Percentiles rank a stretch among this genome's conserved stretches.
These are phyloP conservation scores for Tetrapisispora iriomotensis DNA, from an alignment of 805 yeast genomes.

Conservation along the genomic window DNA sequence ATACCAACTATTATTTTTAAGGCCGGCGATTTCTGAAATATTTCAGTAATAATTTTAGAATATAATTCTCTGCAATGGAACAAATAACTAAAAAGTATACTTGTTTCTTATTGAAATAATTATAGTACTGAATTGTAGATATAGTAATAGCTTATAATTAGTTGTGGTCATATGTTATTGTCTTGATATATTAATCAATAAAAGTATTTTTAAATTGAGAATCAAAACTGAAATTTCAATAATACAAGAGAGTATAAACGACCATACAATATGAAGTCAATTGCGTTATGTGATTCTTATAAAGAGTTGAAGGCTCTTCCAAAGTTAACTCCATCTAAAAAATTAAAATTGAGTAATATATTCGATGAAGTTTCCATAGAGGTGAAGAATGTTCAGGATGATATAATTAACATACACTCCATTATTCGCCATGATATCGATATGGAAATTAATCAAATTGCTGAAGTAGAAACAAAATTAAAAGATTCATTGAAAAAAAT, in stretches of 20 bases:
- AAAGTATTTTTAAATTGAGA: background rate
- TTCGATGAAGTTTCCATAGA: constrained; percentile 17
- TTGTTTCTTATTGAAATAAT: no score
- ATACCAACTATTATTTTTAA: no score
- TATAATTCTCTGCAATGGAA: no score
- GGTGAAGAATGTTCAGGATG: constrained; percentile 15
- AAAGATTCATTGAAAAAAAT: constrained; percentile 17
- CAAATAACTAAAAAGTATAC: no score
- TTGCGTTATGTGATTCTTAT: constrained; percentile 7
- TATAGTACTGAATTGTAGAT: no score
- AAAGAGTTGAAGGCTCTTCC: constrained; percentile 13
- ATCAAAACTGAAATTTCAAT: background rate
- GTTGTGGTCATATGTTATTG: no score
- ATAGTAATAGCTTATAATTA: no score
- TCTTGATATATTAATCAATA: no score
- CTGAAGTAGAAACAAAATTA: constrained; percentile 15
- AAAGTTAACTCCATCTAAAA: constrained; percentile 8
- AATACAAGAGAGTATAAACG: background rate
- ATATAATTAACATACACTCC: constrained; percentile 12
- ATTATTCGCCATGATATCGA: constrained; percentile 23
- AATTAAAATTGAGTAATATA: constrained; percentile 15
- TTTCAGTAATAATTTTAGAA: no score
- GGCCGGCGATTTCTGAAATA: no score
- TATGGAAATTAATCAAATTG: constrained; percentile 25
- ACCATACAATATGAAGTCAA: background rate